Evolutionary conservation across 345 rosid genomes (phyloP).

Genomic region (Capsella bursapastoris): DNA sequence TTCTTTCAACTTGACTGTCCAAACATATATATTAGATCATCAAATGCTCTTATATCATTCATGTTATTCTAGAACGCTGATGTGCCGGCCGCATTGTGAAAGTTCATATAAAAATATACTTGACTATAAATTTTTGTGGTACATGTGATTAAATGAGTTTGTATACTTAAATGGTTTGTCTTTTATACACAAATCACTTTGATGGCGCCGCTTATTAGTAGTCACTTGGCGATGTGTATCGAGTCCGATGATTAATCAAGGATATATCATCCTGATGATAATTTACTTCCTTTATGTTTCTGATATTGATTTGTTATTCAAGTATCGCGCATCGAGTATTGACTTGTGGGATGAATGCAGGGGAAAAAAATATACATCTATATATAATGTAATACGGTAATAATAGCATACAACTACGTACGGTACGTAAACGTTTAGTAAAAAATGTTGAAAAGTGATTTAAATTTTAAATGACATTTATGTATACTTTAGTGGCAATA

Average conservation of each 20-base stretch:
- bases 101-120: background rate
- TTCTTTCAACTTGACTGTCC: conserved; percentile 7
- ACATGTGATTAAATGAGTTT: background rate
- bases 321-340: no score
- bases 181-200: background rate
- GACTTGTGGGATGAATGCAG: background rate
- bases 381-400: background rate
- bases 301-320: no score
- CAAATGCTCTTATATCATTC: background rate
- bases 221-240: background rate
- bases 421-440: background rate
- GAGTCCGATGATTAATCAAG: conserved; percentile 1
- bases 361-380: no score
- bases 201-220: background rate
- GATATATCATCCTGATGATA: background rate
- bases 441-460: background rate
- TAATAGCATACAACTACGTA: conserved; percentile 8
- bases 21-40: background rate
- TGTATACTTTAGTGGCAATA: background rate
- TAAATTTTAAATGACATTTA: background rate
- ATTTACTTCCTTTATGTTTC: background rate
- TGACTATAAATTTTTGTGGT: background rate
- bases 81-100: background rate
- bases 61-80: background rate
- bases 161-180: background rate